Evolutionary conservation across 768 basidiomycete species (phyloP).

Genomic region (Filobasidium wieringae): DNA sequence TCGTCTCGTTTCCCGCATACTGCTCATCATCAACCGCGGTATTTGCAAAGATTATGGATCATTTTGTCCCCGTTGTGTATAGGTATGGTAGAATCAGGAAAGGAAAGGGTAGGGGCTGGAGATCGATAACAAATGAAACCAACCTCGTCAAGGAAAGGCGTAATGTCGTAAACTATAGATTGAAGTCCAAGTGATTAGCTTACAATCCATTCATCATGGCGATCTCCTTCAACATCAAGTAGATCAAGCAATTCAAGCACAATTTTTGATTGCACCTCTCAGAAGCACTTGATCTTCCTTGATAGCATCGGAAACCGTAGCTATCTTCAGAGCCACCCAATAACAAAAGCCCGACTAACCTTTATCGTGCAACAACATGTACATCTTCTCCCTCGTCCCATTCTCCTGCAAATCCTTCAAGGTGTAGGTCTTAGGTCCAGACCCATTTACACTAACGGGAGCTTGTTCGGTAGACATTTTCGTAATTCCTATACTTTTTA

Average conservation of each 20-base stretch:
- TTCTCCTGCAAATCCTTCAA: slow-evolving; percentile 65
- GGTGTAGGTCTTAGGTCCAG: slow-evolving; percentile 31
- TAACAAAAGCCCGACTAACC: slow-evolving; percentile 44
- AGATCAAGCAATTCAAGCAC: too few species aligned
- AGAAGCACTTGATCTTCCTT: too few species aligned
- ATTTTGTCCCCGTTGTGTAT: too few species aligned
- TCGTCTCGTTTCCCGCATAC: too few species aligned
- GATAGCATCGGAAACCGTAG: background rate
- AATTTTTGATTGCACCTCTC: too few species aligned
- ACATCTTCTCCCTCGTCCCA: slow-evolving; percentile 62
- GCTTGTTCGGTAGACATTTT: slow-evolving; percentile 2
- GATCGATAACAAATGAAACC: slow-evolving; percentile 13
- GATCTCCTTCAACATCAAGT: background rate
- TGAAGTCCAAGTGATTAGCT: slow-evolving; percentile 21
- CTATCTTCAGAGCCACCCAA: background rate
- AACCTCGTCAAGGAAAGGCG: slow-evolving; percentile 92
- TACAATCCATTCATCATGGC: background rate
- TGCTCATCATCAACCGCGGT: too few species aligned
- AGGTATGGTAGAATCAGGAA: too few species aligned
- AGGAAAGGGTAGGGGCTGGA: background rate
- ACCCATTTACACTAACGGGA: background rate
- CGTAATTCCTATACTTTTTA: too few species aligned
- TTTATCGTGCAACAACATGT: slow-evolving; percentile 72
- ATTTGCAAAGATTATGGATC: too few species aligned
- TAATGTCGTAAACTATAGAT: slow-evolving; percentile 71